Percentiles rank a stretch among this genome's conserved stretches.
Evolutionary conservation across 139 green algal species (phyloP).

Genomic region (Volvox reticuliferus): DNA sequence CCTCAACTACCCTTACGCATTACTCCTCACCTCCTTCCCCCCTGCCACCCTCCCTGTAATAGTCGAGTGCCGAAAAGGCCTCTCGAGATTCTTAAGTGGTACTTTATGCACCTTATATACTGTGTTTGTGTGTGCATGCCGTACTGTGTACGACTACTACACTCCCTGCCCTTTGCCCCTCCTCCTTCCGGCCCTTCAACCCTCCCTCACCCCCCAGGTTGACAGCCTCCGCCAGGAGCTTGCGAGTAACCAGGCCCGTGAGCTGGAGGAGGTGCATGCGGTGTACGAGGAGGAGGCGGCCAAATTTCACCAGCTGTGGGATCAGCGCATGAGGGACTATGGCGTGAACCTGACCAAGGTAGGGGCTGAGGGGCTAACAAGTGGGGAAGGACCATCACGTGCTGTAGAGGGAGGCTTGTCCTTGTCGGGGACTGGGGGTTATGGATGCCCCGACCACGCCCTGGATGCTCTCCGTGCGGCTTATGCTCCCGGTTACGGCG

Average conservation of each 20-base stretch:
- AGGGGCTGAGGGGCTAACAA: not conserved
- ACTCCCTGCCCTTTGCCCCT: not conserved
- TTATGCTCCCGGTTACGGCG: too few relatives aligned
- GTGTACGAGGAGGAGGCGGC: slow-evolving; percentile 61
- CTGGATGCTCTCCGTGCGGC: too few relatives aligned
- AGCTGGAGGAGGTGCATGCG: slow-evolving; percentile 58
- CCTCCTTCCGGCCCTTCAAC: not conserved
- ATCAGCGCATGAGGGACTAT: slow-evolving; percentile 37
- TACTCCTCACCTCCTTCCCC: not conserved
- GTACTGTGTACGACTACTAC: too few relatives aligned
- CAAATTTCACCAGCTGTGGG: slow-evolving; percentile 56
- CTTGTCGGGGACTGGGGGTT: not conserved
- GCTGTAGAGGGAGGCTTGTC: too few relatives aligned
- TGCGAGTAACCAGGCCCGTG: slow-evolving; percentile 33
- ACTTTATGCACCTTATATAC: too few relatives aligned
- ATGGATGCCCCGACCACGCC: not conserved
- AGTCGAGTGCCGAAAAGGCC: too few relatives aligned
- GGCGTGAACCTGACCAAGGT: not conserved
- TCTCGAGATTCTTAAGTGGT: too few relatives aligned
- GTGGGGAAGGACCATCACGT: not conserved
- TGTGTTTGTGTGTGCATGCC: too few relatives aligned
- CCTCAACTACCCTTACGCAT: not conserved
- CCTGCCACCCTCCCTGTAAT: not conserved
- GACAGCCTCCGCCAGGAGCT: slow-evolving; percentile 45
- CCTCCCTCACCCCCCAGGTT: slow-evolving; percentile 42